A percentile compares a stretch with the other conserved stretches of the same genome.
phyloP scores from a whole-genome alignment of 495 filamentous ascomycete genomes.

The Penicillium malachiteum region DNA sequence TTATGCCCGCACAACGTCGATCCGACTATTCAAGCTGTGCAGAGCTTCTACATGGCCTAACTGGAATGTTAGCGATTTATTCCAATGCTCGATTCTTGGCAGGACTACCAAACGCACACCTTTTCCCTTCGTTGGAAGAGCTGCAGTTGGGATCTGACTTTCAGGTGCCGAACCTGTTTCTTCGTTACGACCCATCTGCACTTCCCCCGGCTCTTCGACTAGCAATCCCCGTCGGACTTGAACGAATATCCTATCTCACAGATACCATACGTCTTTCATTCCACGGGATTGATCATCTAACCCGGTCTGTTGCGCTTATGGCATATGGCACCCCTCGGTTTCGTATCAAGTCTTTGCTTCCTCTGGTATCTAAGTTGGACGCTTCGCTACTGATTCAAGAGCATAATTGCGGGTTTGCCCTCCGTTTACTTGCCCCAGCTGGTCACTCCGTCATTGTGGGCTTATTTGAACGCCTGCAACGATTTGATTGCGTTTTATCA shows the following conservation, averaged over 20 bases:
- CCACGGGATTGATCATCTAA: conserved; percentile 38
- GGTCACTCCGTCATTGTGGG: conserved; percentile 35
- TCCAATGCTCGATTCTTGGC: conserved; percentile 41
- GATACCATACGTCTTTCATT: conserved; percentile 42
- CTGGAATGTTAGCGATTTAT: conserved; percentile 42
- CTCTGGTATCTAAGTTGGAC: conserved; percentile 30
- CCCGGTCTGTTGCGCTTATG: conserved; percentile 36
- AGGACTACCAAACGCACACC: conserved; percentile 30
- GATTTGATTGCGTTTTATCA: conserved; percentile 42
- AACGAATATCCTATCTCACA: conserved; percentile 30
- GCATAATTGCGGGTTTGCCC: conserved; percentile 37
- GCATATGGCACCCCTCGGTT: conserved; percentile 35
- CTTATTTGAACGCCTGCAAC: conserved; percentile 41
- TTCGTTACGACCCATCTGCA: conserved; percentile 33
- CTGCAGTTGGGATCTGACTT: conserved; percentile 33
- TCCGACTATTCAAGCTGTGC: conserved; percentile 30
- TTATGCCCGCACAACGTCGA: conserved; percentile 22
- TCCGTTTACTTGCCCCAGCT: conserved; percentile 39
- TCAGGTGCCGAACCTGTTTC: conserved; percentile 35
- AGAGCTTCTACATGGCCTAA: conserved; percentile 39
- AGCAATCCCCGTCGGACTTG: conserved; percentile 25
- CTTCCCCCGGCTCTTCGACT: conserved; percentile 36
- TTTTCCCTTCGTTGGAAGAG: conserved; percentile 35
- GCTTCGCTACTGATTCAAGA: conserved; percentile 34
- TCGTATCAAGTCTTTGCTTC: conserved; percentile 25